phyloP scores from a whole-genome alignment of 2,329 filamentous ascomycete species.

The Monascus ruber region DNA sequence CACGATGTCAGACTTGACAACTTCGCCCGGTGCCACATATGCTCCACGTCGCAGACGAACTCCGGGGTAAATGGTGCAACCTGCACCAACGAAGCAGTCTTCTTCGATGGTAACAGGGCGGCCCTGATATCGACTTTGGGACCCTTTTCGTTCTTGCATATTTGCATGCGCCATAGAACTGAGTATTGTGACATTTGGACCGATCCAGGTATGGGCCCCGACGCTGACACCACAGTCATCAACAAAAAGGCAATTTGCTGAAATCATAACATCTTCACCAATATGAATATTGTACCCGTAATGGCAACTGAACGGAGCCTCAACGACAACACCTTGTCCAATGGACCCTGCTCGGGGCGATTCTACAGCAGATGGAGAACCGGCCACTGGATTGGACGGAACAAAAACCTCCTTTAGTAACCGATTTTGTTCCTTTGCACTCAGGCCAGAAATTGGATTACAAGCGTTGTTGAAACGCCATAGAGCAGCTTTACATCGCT shows the following conservation, averaged over 20 bases:
- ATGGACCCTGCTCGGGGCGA: constrained; percentile 47
- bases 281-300: constrained; percentile 93
- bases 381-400: constrained; percentile 12
- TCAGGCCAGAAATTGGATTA: constrained; percentile 62
- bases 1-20: constrained; percentile 33
- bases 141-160: constrained; percentile 60
- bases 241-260: constrained; percentile 70
- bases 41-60: constrained; percentile 31
- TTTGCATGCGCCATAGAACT: constrained; percentile 64
- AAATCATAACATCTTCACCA: constrained; percentile 73
- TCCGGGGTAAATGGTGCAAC: constrained; percentile 45
- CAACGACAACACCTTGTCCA: constrained; percentile 66
- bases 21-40: constrained; percentile 34
- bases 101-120: constrained; percentile 64
- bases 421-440: constrained; percentile 34
- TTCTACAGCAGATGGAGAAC: constrained; percentile 44
- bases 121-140: constrained; percentile 59
- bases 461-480: constrained; percentile 79
- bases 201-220: constrained; percentile 57
- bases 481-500: constrained; percentile 68
- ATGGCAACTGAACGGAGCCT: constrained; percentile 82
- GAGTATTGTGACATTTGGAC: constrained; percentile 77
- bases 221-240: constrained; percentile 78
- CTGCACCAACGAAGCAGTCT: constrained; percentile 55
- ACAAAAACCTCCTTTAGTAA: constrained; percentile 29